Evolutionary conservation across 1,284 basidiomycete species (phyloP).

Genomic region (Phellopilus nigrolimitatus): DNA sequence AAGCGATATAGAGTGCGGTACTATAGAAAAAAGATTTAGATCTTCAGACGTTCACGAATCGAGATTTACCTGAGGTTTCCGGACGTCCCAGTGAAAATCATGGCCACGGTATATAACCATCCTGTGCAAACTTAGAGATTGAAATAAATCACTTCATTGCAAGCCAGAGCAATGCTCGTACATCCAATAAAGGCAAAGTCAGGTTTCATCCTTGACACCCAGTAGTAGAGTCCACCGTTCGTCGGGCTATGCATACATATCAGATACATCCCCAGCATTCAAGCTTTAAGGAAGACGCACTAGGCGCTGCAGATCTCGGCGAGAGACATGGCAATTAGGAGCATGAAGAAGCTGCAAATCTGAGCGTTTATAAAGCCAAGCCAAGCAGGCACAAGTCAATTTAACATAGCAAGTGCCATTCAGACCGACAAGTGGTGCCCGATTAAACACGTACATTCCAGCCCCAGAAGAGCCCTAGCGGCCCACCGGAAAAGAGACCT

Average conservation of each 20-base stretch:
- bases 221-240: conserved; percentile 57
- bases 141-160: conserved; percentile 6
- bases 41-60: background rate
- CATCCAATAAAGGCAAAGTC: conserved; percentile 51
- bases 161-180: conserved; percentile 27
- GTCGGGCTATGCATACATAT: conserved; percentile 37
- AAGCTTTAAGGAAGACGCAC: conserved; percentile 31
- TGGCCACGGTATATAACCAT: conserved; percentile 57
- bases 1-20: conserved; percentile 51
- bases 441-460: conserved; percentile 46
- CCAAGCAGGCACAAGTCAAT: background rate
- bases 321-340: conserved; percentile 50
- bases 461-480: conserved; percentile 58
- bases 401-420: no score
- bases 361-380: conserved; percentile 22
- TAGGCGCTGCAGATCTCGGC: conserved; percentile 60
- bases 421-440: background rate
- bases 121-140: conserved; percentile 44
- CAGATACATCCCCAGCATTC: background rate
- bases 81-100: conserved; percentile 58
- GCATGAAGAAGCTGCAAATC: conserved; percentile 59
- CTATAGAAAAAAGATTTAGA: conserved; percentile 28
- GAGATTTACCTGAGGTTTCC: conserved; percentile 47
- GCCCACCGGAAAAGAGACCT: conserved; percentile 54
- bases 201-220: conserved; percentile 62